phyloP scores from a whole-genome alignment of 2,329 filamentous ascomycete species.

The Raffaelea arxii region DNA sequence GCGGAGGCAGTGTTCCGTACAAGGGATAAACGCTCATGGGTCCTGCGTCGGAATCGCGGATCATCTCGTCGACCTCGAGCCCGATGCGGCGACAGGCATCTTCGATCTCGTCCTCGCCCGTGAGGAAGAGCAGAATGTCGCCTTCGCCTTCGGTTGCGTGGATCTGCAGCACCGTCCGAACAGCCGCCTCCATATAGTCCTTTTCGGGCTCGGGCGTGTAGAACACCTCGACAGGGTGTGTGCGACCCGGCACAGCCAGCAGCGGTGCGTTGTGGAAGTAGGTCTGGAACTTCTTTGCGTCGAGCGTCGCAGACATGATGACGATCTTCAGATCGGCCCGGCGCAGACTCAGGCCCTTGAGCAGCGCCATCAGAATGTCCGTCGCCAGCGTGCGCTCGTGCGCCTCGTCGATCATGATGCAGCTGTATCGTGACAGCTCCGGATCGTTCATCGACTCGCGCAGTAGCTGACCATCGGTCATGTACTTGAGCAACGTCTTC shows the following conservation, averaged over 20 bases:
- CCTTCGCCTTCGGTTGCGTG: conserved; percentile 88
- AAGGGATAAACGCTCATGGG: conserved; percentile 86
- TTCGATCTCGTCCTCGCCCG: conserved; percentile 97
- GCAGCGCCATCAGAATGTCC: conserved; percentile 90
- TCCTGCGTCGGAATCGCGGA: conserved; percentile 81
- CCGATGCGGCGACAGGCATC: conserved; percentile 88
- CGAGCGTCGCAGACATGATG: conserved; percentile 96
- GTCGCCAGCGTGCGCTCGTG: conserved; percentile 96
- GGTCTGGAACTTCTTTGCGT: conserved; percentile 94
- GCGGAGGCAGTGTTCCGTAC: conserved; percentile 85
- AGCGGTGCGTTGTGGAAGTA: conserved; percentile 95
- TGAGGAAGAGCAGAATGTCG: conserved; percentile 89
- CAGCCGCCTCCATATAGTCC: conserved; percentile 92
- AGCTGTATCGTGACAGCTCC: conserved; percentile 84
- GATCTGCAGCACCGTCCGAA: conserved; percentile 92
- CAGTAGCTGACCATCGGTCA: conserved; percentile 98
- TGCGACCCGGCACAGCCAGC: conserved; percentile 87
- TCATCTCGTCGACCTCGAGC: conserved; percentile 84
- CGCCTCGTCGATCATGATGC: conserved; percentile 96
- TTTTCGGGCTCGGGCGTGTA: conserved; percentile 94
- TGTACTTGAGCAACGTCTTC: conserved; percentile 94
- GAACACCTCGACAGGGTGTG: conserved; percentile 94
- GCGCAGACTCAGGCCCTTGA: conserved; percentile 79
- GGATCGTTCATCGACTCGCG: conserved; percentile 95
- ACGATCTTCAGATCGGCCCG: conserved; percentile 92